Base-by-base conservation (phyloP, 345 rosid species). In the Populus tremula region DNA sequence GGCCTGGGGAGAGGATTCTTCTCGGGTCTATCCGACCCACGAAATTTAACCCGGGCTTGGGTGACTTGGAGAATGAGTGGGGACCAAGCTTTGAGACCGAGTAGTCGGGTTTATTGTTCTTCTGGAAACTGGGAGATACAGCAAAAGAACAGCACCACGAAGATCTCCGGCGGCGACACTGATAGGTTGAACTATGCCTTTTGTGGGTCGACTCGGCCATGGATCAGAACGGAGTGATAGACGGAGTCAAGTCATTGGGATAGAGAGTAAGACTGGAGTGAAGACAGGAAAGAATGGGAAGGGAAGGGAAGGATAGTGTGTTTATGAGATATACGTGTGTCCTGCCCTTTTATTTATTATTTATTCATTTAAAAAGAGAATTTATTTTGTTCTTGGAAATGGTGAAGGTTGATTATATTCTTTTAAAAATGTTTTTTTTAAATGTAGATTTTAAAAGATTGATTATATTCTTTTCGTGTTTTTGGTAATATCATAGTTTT, bases 1-100 rank as follows among this genome's bases (percentile, higher is more conserved):
- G 93, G 45, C 98, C 98, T 8, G 97, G 99, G 0, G 98, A 95
- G 79, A 93, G 87, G 85, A 95, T 95, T 84, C 97, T 87, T 59
- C 98, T 94, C 12, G 89, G 96, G 87, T 91, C 97, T 74, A 90
- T 91, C 87, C 92, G 91, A 71, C 91, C 91, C 29, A 93, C 92
- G n/a, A 91, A 74, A 76, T 82, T 81, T 56, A 90, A 74, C 59
- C 91, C 83, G 38, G 96, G 86, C 85, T 87, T 95, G 70, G 92
- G 97, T 17, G 97, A 93, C 83, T 69, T 79, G 53, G 90, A 89
- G 76, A 89, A 76, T 13, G 98, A 90, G 76, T 79, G 78, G 49
- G 83, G 74, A 20, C 79, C 71, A 59, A 78, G 83, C 73, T 90
- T 91, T 50, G 80, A 74, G 63, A 72, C 50, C 38, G 79, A 43